Percentiles rank a stretch among this genome's conserved stretches.
Evolutionary conservation across 1,139 yeast genomes (phyloP).

Genomic region (Yamadazyma spencermartinsiae): DNA sequence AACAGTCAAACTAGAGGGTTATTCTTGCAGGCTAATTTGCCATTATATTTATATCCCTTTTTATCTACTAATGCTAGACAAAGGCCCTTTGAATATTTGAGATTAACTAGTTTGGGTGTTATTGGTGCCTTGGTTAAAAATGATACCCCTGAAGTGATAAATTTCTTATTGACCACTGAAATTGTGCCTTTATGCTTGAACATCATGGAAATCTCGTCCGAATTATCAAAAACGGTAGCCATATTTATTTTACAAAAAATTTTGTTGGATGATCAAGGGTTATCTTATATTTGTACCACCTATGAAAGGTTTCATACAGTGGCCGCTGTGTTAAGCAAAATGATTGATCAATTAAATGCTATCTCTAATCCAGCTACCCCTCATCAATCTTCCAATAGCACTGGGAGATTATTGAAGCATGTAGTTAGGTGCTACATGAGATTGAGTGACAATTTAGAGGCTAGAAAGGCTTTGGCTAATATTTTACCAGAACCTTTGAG

Average conservation of each 20-base stretch:
- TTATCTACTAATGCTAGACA: slow-evolving; percentile 89
- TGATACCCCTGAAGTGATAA: slow-evolving; percentile 93
- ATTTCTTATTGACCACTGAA: slow-evolving; percentile 86
- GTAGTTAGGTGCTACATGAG: slow-evolving; percentile 93
- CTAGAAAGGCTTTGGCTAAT: slow-evolving; percentile 81
- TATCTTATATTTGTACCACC: slow-evolving; percentile 90
- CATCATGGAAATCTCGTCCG: slow-evolving; percentile 95
- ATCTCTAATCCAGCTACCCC: slow-evolving; percentile 8
- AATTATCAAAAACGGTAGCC: slow-evolving; percentile 92
- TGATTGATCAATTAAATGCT: slow-evolving; percentile 76
- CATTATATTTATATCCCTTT: slow-evolving; percentile 89
- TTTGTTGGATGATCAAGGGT: slow-evolving; percentile 86
- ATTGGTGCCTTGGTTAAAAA: slow-evolving; percentile 96
- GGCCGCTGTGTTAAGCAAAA: slow-evolving; percentile 79
- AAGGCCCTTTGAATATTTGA: slow-evolving; percentile 87
- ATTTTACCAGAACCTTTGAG: slow-evolving; percentile 84
- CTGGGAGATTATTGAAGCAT: slow-evolving; percentile 86
- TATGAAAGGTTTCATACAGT: slow-evolving; percentile 94
- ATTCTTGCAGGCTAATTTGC: slow-evolving; percentile 87
- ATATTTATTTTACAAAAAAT: slow-evolving; percentile 93
- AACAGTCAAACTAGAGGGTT: slow-evolving; percentile 86
- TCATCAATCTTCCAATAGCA: slow-evolving; percentile 38
- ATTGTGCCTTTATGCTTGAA: slow-evolving; percentile 92
- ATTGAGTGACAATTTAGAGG: slow-evolving; percentile 85
- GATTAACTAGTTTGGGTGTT: slow-evolving; percentile 92